phyloP scores from a whole-genome alignment of 1,284 basidiomycete species.

The Neolentinus lepideus region DNA sequence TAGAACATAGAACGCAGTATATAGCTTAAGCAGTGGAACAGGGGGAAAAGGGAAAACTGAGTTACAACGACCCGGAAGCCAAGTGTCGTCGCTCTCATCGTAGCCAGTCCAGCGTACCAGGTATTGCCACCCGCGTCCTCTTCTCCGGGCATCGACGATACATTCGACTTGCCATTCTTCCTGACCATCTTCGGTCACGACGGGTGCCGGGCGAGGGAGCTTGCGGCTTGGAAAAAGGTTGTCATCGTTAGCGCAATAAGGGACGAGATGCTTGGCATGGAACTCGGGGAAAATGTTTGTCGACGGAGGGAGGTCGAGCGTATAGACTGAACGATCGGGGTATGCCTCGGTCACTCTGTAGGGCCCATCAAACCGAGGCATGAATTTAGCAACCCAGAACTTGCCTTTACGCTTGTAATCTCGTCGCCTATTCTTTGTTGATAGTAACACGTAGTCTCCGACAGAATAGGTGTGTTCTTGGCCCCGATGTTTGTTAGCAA shows the following conservation, averaged over 20 bases:
- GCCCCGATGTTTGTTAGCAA: no score
- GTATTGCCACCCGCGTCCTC: slow-evolving; percentile 6
- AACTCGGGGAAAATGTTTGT: no score
- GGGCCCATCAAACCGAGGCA: no score
- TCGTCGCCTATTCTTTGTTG: no score
- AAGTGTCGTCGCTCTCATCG: slow-evolving; percentile 1
- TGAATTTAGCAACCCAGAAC: no score
- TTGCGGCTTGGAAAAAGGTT: slow-evolving; percentile 7
- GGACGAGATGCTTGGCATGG: no score
- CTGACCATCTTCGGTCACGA: slow-evolving; percentile 9
- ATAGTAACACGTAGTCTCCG: no score
- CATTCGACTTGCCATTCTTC: slow-evolving; percentile 10
- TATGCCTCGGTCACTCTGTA: no score
- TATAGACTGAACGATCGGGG: no score
- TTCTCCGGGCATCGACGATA: slow-evolving; percentile 6
- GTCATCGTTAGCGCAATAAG: slow-evolving; percentile 1
- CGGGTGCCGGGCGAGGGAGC: slow-evolving; percentile 5
- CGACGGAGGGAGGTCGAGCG: no score
- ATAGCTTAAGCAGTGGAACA: neutral
- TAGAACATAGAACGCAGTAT: neutral
- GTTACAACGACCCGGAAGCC: slow-evolving; percentile 1
- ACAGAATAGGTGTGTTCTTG: no score
- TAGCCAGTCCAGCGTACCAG: slow-evolving; percentile 3
- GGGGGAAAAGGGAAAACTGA: neutral
- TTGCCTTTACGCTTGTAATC: no score